These are phyloP conservation scores for Aspergillus campestris DNA, from an alignment of 495 filamentous ascomycete species.

Conservation along the genomic window DNA sequence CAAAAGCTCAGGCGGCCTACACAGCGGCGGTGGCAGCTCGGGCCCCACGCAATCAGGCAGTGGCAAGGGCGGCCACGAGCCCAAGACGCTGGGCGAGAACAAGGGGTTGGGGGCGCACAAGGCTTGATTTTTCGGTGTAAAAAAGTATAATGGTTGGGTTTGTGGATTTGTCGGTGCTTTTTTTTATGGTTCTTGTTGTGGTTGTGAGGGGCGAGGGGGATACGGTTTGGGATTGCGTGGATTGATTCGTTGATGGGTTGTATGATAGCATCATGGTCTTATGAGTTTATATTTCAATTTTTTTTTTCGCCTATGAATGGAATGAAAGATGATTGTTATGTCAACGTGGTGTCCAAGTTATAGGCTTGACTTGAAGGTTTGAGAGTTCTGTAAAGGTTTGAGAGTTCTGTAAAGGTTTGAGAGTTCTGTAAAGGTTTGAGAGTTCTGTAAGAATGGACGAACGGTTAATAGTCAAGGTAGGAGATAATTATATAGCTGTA, in stretches of 20 bases:
- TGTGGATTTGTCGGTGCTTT: not conserved
- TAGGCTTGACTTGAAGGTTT: not conserved
- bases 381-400: no score
- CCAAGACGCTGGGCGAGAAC: constrained; percentile 29
- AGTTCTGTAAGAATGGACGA: no score
- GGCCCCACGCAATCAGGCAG: constrained; percentile 18
- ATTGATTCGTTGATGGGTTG: not conserved
- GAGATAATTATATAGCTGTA: no score
- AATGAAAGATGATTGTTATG: not conserved
- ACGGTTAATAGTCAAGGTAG: no score
- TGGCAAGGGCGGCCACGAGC: constrained; percentile 38
- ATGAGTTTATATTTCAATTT: no score
- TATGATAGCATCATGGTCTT: no score
- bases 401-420: no score
- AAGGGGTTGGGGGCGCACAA: constrained; percentile 28
- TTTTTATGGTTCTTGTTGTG: not conserved
- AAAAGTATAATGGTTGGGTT: not conserved
- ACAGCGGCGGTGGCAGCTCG: constrained; percentile 15
- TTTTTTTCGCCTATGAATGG: not conserved
- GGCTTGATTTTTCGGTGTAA: not conserved
- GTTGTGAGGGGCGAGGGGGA: no score
- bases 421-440: no score
- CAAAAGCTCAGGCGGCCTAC: constrained; percentile 20
- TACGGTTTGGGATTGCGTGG: not conserved
- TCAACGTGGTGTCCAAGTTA: not conserved